Conservation (phyloP, 257 asterid genomes). For the Voacanga thouarsii region DNA sequence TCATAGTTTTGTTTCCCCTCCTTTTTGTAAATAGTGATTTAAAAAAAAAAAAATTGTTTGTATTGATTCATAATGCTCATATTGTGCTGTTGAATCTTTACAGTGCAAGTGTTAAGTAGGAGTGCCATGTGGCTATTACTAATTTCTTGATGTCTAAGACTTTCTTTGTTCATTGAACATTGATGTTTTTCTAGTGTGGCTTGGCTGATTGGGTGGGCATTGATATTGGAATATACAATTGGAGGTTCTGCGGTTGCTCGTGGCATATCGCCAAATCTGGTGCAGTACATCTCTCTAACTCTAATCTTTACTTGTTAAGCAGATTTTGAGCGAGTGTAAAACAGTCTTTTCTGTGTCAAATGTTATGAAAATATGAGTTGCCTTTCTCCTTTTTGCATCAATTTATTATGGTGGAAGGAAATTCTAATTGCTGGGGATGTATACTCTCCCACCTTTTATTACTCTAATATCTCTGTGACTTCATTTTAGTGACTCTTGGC, state of each 20-base stretch:
- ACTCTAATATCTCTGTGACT: neutral
- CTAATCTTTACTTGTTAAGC: neutral
- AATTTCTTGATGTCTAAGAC: neutral
- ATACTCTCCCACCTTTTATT: neutral
- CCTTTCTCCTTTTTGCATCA: neutral
- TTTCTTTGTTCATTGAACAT: neutral
- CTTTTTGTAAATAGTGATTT: neutral
- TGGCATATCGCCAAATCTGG: conserved; percentile 98
- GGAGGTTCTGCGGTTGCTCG: conserved; percentile 99
- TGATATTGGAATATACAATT: conserved; percentile 91
- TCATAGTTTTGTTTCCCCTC: neutral
- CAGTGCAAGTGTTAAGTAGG: neutral
- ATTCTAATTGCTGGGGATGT: neutral
- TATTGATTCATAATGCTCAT: neutral
- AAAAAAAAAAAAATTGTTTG: no score
- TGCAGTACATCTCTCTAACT: conserved; percentile 20
- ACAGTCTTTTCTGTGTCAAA: neutral
- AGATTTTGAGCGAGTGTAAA: neutral
- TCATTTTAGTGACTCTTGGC: neutral
- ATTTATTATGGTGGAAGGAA: neutral
- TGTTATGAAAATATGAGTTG: neutral
- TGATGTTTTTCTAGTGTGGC: conserved; percentile 51
- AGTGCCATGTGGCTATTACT: neutral
- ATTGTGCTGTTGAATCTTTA: neutral
- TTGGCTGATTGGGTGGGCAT: conserved; percentile 95